These are phyloP conservation scores for Hirsutella rhossiliensis DNA, from an alignment of 2,329 filamentous ascomycete genomes.

Conservation along the genomic window DNA sequence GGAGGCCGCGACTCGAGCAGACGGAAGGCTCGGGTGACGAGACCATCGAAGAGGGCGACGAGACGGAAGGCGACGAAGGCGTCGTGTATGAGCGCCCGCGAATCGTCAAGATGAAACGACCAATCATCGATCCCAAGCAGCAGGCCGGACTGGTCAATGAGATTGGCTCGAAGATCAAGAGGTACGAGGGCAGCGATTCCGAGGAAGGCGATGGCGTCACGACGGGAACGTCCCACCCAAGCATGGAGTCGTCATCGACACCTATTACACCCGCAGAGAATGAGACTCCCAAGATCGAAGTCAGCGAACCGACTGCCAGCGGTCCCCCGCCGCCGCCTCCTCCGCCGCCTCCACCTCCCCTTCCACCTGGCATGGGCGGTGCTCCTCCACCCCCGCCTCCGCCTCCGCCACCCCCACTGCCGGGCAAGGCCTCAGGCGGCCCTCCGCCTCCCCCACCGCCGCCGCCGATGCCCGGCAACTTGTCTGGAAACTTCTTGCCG, in stretches of 20 bases:
- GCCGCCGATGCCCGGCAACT: constrained; percentile 53
- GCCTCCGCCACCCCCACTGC: constrained; percentile 26
- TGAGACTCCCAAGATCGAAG: constrained; percentile 45
- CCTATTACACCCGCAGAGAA: constrained; percentile 53
- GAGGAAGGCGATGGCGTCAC: constrained; percentile 56
- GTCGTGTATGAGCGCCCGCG: constrained; percentile 67
- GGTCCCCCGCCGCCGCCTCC: constrained; percentile 19
- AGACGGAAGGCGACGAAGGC: constrained; percentile 39
- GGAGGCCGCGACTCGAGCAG: constrained; percentile 36
- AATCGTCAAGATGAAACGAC: constrained; percentile 67
- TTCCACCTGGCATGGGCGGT: constrained; percentile 25
- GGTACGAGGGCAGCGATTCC: constrained; percentile 60
- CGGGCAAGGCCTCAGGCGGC: constrained; percentile 13
- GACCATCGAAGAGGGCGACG: constrained; percentile 35
- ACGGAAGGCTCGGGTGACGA: constrained; percentile 26
- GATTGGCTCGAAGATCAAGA: constrained; percentile 64
- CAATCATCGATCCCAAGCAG: constrained; percentile 51
- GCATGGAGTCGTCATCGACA: constrained; percentile 58
- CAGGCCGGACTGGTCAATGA: constrained; percentile 55
- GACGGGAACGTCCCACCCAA: constrained; percentile 64
- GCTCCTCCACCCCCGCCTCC: constrained; percentile 24
- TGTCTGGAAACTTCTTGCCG: constrained; percentile 66
- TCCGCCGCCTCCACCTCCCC: constrained; percentile 20
- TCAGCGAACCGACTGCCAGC: constrained; percentile 32
- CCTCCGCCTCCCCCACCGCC: constrained; percentile 43